Base-by-base conservation (phyloP, 176 grass and related monocot species). In the Oropetium thomaeum region DNA sequence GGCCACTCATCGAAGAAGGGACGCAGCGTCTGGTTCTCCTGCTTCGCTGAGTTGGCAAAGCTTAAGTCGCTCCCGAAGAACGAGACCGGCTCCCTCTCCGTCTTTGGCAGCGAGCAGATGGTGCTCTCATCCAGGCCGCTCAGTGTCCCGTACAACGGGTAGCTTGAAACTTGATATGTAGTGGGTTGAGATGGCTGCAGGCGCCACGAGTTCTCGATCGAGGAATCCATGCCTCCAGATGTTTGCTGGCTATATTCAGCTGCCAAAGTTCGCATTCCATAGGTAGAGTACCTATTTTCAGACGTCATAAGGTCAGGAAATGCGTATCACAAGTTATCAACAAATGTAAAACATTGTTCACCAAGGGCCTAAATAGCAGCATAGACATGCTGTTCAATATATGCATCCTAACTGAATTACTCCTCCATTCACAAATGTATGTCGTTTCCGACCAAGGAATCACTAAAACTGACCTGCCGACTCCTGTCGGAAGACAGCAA, bases 1-100 rank as follows among this genome's bases (percentile, higher is more conserved):
- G 94, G 94, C 94, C 94, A 97, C 67, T 97, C 86, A 67, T 97
- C 90, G 19, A 93, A 86, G 83, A 97, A 97, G n/a, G 90, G 90
- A 26, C 73, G 93, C 57, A 97, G 87, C 7, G 79, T 74, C 41
- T 89, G 90, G 77, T 79, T 86, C 69, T 84, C 89, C 76, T 92
- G 76, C 83, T 90, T 88, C 30, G 35, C 45, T 1, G 76, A 15
- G 61, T 90, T 76, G 15, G 25, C 57, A 0, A 35, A 30, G n/a
- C 68, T 77, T 62, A 39, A 74, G 69, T 87, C 81, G n/a, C 25
- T 80, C 1, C 87, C 69, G 8, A 89, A 93, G 78, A 90, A 84
- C 7, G 80, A 92, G 1, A 77, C 76, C 5, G 80, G 83, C 83
- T 75, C 75, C 43, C 77, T 58, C 38, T 83, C 79, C 3, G 15